Percentiles rank a stretch among this genome's conserved stretches.
phyloP scores from a whole-genome alignment of 495 filamentous ascomycete species.

The Penicillium longicatenatum region DNA sequence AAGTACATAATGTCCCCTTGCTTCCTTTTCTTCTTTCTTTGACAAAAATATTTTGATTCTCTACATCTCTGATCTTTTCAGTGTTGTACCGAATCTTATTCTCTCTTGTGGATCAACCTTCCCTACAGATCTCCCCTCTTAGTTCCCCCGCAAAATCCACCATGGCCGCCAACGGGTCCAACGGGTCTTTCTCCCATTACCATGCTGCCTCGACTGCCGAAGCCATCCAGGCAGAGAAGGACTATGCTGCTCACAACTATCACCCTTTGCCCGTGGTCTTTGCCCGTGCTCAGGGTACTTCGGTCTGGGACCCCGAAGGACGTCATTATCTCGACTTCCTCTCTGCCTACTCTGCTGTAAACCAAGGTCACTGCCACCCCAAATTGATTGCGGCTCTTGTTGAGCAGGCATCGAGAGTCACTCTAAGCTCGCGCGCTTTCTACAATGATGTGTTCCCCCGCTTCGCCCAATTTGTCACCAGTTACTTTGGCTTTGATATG shows the following conservation, averaged over 20 bases:
- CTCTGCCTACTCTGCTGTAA: slow-evolving; percentile 96
- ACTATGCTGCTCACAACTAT: slow-evolving; percentile 97
- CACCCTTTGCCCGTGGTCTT: slow-evolving; percentile 95
- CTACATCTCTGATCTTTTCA: neutral
- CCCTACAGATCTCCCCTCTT: slow-evolving; percentile 2
- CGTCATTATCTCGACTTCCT: slow-evolving; percentile 98
- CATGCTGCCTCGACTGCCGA: slow-evolving; percentile 78
- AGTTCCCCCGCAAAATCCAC: slow-evolving; percentile 24
- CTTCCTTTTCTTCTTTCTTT: slow-evolving; percentile 12
- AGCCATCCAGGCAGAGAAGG: slow-evolving; percentile 78
- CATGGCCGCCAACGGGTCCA: slow-evolving; percentile 47
- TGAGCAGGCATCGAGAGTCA: slow-evolving; percentile 87
- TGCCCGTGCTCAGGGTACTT: slow-evolving; percentile 75
- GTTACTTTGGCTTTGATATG: slow-evolving; percentile 95
- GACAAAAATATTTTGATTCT: slow-evolving; percentile 1
- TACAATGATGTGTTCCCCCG: slow-evolving; percentile 98
- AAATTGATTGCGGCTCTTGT: slow-evolving; percentile 87
- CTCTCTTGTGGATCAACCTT: slow-evolving; percentile 7
- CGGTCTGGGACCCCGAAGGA: slow-evolving; percentile 97
- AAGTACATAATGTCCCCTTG: slow-evolving; percentile 17
- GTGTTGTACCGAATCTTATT: slow-evolving; percentile 16
- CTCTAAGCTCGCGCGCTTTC: slow-evolving; percentile 93
- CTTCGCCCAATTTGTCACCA: slow-evolving; percentile 90
- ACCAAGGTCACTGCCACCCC: slow-evolving; percentile 98
- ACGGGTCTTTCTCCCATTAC: slow-evolving; percentile 53